Evolutionary conservation across 352 stramenopile genomes (phyloP).

Genomic region (Pythium sukuiense): DNA sequence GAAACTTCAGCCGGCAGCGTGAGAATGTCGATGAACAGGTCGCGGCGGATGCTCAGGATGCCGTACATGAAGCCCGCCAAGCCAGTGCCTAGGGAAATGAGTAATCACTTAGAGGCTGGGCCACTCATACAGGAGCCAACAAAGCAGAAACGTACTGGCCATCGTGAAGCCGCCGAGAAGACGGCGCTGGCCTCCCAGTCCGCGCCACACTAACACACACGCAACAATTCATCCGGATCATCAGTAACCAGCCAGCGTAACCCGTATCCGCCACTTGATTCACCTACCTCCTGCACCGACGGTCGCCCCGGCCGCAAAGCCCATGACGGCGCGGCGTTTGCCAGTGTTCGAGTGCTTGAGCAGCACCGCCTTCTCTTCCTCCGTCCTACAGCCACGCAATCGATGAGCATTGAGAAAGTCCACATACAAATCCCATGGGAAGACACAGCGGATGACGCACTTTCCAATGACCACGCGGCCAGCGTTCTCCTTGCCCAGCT

Average conservation of each 20-base stretch:
- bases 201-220: constrained; percentile 18
- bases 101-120: too few species aligned
- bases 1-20: constrained; percentile 65
- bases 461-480: constrained; percentile 51
- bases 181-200: constrained; percentile 22
- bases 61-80: constrained; percentile 67
- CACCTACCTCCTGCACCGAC: constrained; percentile 29
- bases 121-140: not conserved
- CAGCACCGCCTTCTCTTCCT: constrained; percentile 63
- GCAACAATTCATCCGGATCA: not conserved
- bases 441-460: constrained; percentile 32
- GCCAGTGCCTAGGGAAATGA: constrained; percentile 37
- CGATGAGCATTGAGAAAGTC: not conserved
- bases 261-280: not conserved
- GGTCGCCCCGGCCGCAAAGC: constrained; percentile 35
- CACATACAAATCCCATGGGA: not conserved
- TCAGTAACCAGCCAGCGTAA: not conserved
- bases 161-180: constrained; percentile 27
- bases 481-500: constrained; percentile 54
- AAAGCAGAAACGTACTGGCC: constrained; percentile 16
- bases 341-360: constrained; percentile 48
- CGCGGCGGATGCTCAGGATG: constrained; percentile 63
- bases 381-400: constrained; percentile 36
- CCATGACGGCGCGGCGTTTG: constrained; percentile 44
- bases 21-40: constrained; percentile 70